phyloP scores from a whole-genome alignment of 2,329 filamentous ascomycete species.

The Colletotrichum higginsianum region DNA sequence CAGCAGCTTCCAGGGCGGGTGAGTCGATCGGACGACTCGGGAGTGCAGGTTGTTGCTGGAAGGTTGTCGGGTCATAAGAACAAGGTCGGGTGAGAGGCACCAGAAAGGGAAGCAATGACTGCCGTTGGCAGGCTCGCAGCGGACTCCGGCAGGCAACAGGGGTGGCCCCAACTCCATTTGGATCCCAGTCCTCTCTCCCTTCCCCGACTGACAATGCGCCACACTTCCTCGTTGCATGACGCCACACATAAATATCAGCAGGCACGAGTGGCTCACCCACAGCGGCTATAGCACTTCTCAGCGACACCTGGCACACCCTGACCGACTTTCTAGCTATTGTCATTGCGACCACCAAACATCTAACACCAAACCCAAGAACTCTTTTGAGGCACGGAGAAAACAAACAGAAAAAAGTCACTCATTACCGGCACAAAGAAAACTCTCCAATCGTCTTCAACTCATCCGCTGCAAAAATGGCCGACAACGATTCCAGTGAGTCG shows the following conservation, averaged over 20 bases:
- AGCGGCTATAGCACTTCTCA: not conserved
- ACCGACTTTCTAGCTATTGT: not conserved
- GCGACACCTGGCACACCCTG: not conserved
- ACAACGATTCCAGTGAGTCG: conserved; percentile 15
- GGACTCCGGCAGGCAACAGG: conserved; percentile 39
- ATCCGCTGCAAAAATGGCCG: conserved; percentile 22
- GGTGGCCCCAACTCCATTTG: conserved; percentile 17
- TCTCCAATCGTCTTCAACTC: not conserved
- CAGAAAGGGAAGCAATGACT: conserved; percentile 37
- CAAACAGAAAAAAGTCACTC: not conserved
- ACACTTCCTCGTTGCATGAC: conserved; percentile 19
- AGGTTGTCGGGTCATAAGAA: conserved; percentile 34
- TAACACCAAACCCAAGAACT: not conserved
- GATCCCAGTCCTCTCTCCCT: conserved; percentile 3
- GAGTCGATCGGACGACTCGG: conserved; percentile 22
- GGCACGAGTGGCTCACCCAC: not conserved
- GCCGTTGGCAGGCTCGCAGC: conserved; percentile 18
- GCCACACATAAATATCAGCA: not conserved
- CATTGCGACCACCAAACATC: not conserved
- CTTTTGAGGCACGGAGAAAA: not conserved
- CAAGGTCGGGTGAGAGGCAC: conserved; percentile 41
- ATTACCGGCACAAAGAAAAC: not conserved
- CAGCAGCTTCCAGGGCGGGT: conserved; percentile 7
- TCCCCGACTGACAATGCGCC: conserved; percentile 15
- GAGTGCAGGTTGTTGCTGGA: conserved; percentile 23